Percentiles rank a stretch among this genome's conserved stretches.
phyloP scores from a whole-genome alignment of 495 filamentous ascomycete genomes.

The Geopyxis carbonaria region DNA sequence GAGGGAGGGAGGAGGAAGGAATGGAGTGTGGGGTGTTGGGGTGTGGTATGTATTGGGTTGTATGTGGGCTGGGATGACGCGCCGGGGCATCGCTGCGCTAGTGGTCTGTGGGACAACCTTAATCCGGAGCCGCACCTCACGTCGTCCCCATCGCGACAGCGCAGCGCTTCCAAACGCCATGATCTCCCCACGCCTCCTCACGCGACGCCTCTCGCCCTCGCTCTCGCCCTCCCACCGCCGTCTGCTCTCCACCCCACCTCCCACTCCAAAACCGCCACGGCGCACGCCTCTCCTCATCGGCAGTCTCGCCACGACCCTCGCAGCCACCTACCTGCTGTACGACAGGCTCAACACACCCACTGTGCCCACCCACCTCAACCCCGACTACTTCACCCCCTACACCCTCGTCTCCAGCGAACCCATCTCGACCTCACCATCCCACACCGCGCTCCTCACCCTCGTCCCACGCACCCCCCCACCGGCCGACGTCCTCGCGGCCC shows the following conservation, averaged over 20 bases:
- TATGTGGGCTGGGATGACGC: conserved; percentile 9
- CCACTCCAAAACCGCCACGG: not conserved
- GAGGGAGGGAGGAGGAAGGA: too few species aligned
- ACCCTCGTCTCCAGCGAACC: conserved; percentile 45
- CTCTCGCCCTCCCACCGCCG: conserved; percentile 1
- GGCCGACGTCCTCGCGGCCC: conserved; percentile 1
- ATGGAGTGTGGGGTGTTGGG: not conserved
- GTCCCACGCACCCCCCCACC: conserved; percentile 27
- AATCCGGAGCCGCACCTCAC: conserved; percentile 10
- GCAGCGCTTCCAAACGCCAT: not conserved
- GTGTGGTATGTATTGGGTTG: too few species aligned
- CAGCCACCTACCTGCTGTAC: conserved; percentile 4
- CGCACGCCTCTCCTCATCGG: conserved; percentile 1
- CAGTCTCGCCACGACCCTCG: conserved; percentile 6
- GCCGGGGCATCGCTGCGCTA: not conserved
- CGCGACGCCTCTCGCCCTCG: conserved; percentile 5
- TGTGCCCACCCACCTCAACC: conserved; percentile 27
- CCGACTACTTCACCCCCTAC: conserved; percentile 40
- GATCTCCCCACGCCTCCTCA: not conserved
- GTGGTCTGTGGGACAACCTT: not conserved
- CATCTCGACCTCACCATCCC: conserved; percentile 43
- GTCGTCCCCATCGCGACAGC: not conserved
- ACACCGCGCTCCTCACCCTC: conserved; percentile 56
- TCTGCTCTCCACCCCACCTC: not conserved
- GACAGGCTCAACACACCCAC: conserved; percentile 1